Percentiles rank a stretch among this genome's conserved stretches.
phyloP scores from a whole-genome alignment of 345 rosid genomes.

The Eucalyptus erythrocorys region DNA sequence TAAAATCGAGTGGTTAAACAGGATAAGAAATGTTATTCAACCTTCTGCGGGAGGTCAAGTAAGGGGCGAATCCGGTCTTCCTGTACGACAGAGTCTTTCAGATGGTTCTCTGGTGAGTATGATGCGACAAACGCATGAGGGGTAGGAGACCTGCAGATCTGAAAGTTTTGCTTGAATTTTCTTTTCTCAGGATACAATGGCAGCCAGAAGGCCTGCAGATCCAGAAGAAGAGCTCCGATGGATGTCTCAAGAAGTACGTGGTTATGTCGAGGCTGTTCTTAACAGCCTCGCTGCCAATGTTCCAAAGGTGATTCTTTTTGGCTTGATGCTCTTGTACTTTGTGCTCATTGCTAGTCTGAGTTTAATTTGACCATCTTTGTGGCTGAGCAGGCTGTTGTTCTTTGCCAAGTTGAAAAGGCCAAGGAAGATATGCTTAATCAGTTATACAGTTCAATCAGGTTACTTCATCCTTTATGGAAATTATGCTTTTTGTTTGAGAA shows the following conservation, averaged over 20 bases:
- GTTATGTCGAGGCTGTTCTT: conserved; percentile 99
- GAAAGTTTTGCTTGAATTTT: not conserved
- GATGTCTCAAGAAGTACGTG: conserved; percentile 99
- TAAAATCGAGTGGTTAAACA: conserved; percentile 82
- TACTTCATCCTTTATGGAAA: not conserved
- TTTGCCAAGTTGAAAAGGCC: conserved; percentile 98
- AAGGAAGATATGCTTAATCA: conserved; percentile 99
- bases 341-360: not conserved
- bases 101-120: conserved; percentile 96
- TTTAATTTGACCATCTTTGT: not conserved
- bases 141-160: not conserved
- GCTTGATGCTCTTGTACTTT: not conserved
- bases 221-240: conserved; percentile 99
- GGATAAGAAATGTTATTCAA: conserved; percentile 57
- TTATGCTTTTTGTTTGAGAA: not conserved
- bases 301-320: conserved; percentile 54
- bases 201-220: conserved; percentile 80
- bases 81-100: conserved; percentile 86
- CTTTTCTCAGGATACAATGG: conserved; percentile 69
- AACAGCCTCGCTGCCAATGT: conserved; percentile 99
- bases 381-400: conserved; percentile 83
- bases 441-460: conserved; percentile 88
- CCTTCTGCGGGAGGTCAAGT: conserved; percentile 54
- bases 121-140: not conserved
- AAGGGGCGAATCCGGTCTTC: conserved; percentile 34